Evolutionary conservation across 73 alveolate species (phyloP).

Genomic region (Paramecium bursaria): DNA sequence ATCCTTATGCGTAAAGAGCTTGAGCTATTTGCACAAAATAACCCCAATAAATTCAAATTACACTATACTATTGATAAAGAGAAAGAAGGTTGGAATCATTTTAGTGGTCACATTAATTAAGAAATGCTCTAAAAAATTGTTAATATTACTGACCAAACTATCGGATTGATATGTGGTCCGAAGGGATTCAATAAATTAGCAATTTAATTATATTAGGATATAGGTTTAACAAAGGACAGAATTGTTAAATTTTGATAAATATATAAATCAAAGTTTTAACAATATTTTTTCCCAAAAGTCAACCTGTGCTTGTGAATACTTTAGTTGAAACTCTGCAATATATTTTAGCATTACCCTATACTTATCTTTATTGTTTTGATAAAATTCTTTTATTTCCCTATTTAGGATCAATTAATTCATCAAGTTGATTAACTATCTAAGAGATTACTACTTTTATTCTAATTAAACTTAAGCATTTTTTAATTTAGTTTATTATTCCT

Average conservation of each 20-base stretch:
- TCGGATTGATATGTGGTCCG: constrained; percentile 86
- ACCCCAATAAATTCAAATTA: constrained; percentile 71
- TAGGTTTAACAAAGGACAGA: constrained; percentile 76
- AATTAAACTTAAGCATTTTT: not conserved
- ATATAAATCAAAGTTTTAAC: constrained; percentile 37
- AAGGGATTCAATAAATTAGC: constrained; percentile 76
- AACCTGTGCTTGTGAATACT: not conserved
- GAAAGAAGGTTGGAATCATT: constrained; percentile 77
- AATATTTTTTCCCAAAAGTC: constrained; percentile 38
- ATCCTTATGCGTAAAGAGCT: constrained; percentile 80
- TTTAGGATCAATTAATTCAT: not conserved
- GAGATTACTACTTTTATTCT: not conserved
- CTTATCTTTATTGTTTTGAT: constrained; percentile 5
- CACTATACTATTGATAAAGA: constrained; percentile 81
- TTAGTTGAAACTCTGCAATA: constrained; percentile 2
- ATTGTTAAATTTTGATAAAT: constrained; percentile 77
- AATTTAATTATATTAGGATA: constrained; percentile 67
- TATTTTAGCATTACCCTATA: not conserved
- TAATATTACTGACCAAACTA: constrained; percentile 67
- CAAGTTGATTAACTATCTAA: not conserved
- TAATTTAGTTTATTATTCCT: not conserved
- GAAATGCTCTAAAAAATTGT: constrained; percentile 88
- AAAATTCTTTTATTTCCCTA: not conserved
- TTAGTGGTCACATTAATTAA: constrained; percentile 76
- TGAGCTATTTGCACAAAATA: constrained; percentile 70